Evolutionary conservation across 208 protist genomes (phyloP), one percentile per base, ranked within the genome.

Genomic region (Crithidia bombi): DNA sequence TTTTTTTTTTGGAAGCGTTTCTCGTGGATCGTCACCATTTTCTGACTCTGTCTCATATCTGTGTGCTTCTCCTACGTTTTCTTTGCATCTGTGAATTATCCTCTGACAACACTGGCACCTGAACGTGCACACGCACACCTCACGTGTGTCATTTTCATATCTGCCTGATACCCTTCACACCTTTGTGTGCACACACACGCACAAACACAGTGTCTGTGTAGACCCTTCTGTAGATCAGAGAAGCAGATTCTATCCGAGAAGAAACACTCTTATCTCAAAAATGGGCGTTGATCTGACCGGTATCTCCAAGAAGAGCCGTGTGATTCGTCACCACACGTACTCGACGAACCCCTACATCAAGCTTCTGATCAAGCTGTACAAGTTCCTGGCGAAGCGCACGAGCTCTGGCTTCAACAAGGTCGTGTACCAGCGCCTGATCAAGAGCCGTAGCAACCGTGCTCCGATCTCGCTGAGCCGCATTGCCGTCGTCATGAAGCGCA

Each of bases 351-450:
- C 97, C 36, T 99, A 99, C 96, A 86, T 99, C 71, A 90, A 93
- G 71, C 94, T 99, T 39, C 93, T 99, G 51, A 97, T 99, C 75
- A 99, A 99, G 95, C 95, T 99, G 61, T 99, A 99, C 94, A 96
- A 98, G 75, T 99, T 99, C 95, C 94, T 99, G 47, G 93, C 98
- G 23, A 95, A 99, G 78, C 96, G 98, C 78, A 99, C 99, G 28
- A 97, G 93, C 75, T 95, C 95, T 54, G 80, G 96, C 50, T 99
- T 99, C 96, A 99, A 99, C 97, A 97, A 98, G 76, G 78, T 97
- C 39, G 87, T 99, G 33, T 94, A 99, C 63, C 83, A 93, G 85
- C 88, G 93, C 74, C 95, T 99, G 61, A 92, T 97, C 66, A 98
- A 98, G 88, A 98, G 90, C 83, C 83, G 91, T 64, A 97, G 80